phyloP scores from a whole-genome alignment of 2,329 filamentous ascomycete species.

The Elsinoe perseae region DNA sequence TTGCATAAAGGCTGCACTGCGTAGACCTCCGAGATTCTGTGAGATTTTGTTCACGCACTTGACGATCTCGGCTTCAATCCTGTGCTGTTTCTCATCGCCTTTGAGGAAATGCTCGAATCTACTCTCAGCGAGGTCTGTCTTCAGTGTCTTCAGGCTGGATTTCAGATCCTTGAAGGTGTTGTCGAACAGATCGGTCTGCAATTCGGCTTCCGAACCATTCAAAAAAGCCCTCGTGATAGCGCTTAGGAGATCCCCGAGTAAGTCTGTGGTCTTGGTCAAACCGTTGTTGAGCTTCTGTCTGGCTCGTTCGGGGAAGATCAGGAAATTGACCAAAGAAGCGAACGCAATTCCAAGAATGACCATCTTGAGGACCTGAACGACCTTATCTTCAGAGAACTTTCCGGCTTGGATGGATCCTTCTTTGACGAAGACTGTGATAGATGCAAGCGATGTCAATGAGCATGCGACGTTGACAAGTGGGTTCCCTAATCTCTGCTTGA shows the following conservation, averaged over 20 bases:
- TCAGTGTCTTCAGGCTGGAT: conserved; percentile 59
- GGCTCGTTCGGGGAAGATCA: conserved; percentile 72
- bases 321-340: conserved; percentile 65
- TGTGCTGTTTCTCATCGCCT: conserved; percentile 71
- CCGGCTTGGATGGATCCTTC: conserved; percentile 80
- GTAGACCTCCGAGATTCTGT: conserved; percentile 81
- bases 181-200: conserved; percentile 60
- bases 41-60: conserved; percentile 77
- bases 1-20: conserved; percentile 83
- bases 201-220: conserved; percentile 70
- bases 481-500: conserved; percentile 32
- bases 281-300: conserved; percentile 64
- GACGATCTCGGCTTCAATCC: conserved; percentile 69
- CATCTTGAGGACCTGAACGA: conserved; percentile 76
- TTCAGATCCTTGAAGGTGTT: conserved; percentile 53
- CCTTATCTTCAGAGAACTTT: conserved; percentile 72
- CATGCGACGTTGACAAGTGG: conserved; percentile 51
- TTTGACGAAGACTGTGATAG: conserved; percentile 85
- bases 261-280: conserved; percentile 64
- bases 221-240: conserved; percentile 78
- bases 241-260: conserved; percentile 72
- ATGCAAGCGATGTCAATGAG: conserved; percentile 77
- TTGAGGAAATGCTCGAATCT: conserved; percentile 82
- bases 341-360: conserved; percentile 67
- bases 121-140: conserved; percentile 72